Conservation (phyloP, 148 eudicot genomes). For the Heliamphora exappendiculata region DNA sequence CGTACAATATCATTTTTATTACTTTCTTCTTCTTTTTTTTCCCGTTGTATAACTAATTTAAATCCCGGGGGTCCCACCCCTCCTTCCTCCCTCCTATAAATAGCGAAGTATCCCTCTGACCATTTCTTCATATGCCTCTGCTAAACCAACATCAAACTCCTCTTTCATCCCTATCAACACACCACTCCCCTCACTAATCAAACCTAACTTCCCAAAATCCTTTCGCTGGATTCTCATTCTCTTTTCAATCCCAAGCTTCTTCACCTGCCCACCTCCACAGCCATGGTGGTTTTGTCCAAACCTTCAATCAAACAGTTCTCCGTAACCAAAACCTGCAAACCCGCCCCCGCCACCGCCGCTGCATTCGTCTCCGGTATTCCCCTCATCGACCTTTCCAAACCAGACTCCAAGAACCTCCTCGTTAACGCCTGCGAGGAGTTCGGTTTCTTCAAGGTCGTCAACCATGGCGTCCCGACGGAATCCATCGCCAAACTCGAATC, state of each 20-base stretch:
- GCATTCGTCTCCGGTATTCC: constrained; percentile 27
- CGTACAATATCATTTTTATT: neutral
- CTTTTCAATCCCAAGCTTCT: neutral
- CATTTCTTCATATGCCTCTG: constrained; percentile 12
- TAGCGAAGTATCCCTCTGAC: constrained; percentile 13
- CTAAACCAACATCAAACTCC: neutral
- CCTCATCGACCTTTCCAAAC: constrained; percentile 47
- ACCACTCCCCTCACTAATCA: neutral
- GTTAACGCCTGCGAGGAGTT: constrained; percentile 52
- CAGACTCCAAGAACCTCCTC: constrained; percentile 32
- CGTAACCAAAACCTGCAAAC: constrained; percentile 16
- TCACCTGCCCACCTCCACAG: neutral
- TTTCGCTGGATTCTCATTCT: neutral
- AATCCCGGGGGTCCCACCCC: neutral
- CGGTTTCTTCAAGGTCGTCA: constrained; percentile 53
- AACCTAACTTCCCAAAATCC: neutral
- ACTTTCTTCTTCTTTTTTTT: neutral
- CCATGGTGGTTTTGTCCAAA: constrained; percentile 39
- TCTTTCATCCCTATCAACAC: neutral
- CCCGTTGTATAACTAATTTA: neutral
- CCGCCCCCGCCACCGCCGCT: constrained; percentile 21
- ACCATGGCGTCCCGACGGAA: constrained; percentile 41
- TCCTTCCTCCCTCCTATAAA: constrained; percentile 20
- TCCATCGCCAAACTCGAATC: constrained; percentile 32
- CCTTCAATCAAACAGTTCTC: constrained; percentile 35